phyloP scores from a whole-genome alignment of 2,329 filamentous ascomycete genomes.

The Botrytis byssoidea region DNA sequence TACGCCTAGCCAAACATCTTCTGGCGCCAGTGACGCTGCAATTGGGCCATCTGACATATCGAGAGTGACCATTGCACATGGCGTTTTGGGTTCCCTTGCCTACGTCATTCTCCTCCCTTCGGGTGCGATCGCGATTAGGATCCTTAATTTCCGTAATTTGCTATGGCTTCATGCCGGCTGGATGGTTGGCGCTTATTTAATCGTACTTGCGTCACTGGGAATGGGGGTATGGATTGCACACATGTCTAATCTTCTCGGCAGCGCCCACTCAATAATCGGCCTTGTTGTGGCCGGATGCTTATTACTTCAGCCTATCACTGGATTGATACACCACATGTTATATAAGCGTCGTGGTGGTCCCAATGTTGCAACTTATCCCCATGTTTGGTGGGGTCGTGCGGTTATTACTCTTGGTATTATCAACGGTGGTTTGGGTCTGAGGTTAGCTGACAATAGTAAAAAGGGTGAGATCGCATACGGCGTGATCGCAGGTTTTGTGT shows the following conservation, averaged over 20 bases:
- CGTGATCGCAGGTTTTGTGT: conserved; percentile 54
- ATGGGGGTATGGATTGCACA: conserved; percentile 51
- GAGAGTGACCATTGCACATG: conserved; percentile 45
- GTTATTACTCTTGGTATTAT: conserved; percentile 59
- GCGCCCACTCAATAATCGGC: conserved; percentile 55
- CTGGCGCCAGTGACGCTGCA: conserved; percentile 4
- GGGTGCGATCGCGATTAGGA: conserved; percentile 60
- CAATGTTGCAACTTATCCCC: conserved; percentile 49
- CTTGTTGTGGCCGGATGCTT: conserved; percentile 53
- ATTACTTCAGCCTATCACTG: conserved; percentile 56
- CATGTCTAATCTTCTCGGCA: conserved; percentile 16
- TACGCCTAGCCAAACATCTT: not conserved
- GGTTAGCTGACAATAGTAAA: conserved; percentile 45
- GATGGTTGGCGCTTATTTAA: conserved; percentile 54
- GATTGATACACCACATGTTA: conserved; percentile 55
- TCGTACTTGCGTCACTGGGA: conserved; percentile 59
- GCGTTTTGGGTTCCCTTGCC: conserved; percentile 56
- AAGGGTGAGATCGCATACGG: conserved; percentile 53
- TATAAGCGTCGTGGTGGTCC: conserved; percentile 47
- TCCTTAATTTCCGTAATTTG: conserved; percentile 49
- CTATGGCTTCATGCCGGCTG: conserved; percentile 53
- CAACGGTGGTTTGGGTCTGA: conserved; percentile 62
- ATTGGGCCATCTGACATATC: conserved; percentile 2
- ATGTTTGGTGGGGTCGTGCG: conserved; percentile 61
- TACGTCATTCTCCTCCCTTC: conserved; percentile 59